Conservation (phyloP, 2,329 filamentous ascomycete species). For the Cladobotryum mycophilum region DNA sequence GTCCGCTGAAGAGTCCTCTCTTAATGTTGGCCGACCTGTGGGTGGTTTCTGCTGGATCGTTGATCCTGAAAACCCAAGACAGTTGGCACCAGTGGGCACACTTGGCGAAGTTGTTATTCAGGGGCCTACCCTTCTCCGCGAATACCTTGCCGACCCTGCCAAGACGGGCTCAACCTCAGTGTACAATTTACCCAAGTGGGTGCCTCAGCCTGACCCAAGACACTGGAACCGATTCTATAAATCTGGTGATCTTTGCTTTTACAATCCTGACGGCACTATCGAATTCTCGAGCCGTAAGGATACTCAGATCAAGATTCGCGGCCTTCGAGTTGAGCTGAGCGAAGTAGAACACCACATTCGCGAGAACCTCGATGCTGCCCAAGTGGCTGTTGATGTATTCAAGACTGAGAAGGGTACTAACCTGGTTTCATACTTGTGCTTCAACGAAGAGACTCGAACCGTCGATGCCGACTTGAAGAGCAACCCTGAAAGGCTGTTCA, state of each 20-base stretch:
- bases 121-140: not conserved
- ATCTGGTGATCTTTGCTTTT: slow-evolving; percentile 3
- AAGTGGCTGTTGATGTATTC: slow-evolving; percentile 3
- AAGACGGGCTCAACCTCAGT: not conserved
- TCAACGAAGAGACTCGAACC: not conserved
- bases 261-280: slow-evolving; percentile 6
- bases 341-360: slow-evolving; percentile 8
- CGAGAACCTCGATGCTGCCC: not conserved
- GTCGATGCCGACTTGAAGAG: not conserved
- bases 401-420: no score
- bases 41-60: slow-evolving; percentile 9
- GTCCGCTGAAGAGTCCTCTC: not conserved
- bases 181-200: not conserved
- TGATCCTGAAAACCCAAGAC: not conserved
- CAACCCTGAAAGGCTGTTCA: not conserved
- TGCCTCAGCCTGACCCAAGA: not conserved
- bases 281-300: slow-evolving; percentile 3
- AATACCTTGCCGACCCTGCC: not conserved
- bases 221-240: slow-evolving; percentile 1
- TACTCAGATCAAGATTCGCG: slow-evolving; percentile 8
- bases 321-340: slow-evolving; percentile 5
- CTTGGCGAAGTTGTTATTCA: slow-evolving; percentile 7
- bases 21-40: not conserved
- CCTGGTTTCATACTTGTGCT: slow-evolving; percentile 1
- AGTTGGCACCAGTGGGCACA: not conserved